Conservation (phyloP, 495 filamentous ascomycete species). For the Rusavskia elegans region DNA sequence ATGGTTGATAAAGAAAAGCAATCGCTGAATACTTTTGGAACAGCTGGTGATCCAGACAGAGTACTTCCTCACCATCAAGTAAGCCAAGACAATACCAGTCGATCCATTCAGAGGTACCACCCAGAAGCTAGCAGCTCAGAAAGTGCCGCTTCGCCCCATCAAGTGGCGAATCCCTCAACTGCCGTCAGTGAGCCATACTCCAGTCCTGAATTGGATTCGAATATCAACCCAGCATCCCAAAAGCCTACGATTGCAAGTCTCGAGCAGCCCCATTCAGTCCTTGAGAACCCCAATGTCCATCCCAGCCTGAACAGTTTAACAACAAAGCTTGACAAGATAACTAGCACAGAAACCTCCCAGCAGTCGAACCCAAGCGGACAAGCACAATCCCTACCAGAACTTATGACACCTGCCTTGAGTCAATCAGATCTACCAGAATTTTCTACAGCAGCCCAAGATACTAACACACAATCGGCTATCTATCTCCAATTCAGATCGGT, state of each 20-base stretch:
- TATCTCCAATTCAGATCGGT: conserved; percentile 35
- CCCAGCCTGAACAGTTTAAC: background rate
- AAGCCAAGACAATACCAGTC: too few species aligned
- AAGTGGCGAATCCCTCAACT: too few species aligned
- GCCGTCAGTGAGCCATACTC: background rate
- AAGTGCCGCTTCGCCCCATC: too few species aligned
- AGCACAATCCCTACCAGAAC: background rate
- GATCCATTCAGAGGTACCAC: too few species aligned
- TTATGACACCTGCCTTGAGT: background rate
- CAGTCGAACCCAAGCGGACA: background rate
- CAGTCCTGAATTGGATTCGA: background rate
- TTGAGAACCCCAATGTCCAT: background rate
- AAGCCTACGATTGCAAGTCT: background rate
- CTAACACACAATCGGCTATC: conserved; percentile 4
- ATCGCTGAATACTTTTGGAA: too few species aligned
- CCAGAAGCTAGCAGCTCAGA: too few species aligned
- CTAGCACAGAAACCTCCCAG: background rate
- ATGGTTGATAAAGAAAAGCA: too few species aligned
- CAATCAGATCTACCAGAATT: background rate
- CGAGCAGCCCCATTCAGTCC: background rate
- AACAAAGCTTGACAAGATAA: background rate
- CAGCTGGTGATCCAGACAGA: too few species aligned
- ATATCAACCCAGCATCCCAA: background rate
- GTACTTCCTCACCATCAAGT: too few species aligned
- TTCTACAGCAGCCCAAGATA: background rate